These are phyloP conservation scores for Suhomyces pyralidae DNA, from an alignment of 805 yeast genomes.

Conservation along the genomic window DNA sequence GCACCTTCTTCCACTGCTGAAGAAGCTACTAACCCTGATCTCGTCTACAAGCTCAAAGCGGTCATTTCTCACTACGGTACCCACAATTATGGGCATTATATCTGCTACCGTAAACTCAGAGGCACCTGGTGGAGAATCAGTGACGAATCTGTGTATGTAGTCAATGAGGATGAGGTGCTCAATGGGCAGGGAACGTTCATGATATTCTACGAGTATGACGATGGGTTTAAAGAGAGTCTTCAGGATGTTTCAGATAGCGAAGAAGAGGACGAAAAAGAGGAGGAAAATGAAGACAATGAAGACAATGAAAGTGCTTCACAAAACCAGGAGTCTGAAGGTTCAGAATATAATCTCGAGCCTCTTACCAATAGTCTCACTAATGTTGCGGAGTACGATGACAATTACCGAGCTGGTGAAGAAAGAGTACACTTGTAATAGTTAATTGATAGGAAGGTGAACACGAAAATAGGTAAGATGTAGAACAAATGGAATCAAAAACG, in stretches of 20 bases:
- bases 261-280: slow-evolving; percentile 8
- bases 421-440: slow-evolving; percentile 12
- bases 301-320: background rate
- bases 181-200: slow-evolving; percentile 85
- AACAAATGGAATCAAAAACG: too few species aligned
- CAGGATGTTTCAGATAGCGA: slow-evolving; percentile 9
- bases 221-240: slow-evolving; percentile 20
- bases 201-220: slow-evolving; percentile 73
- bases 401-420: slow-evolving; percentile 11
- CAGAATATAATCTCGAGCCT: background rate
- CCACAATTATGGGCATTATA: slow-evolving; percentile 96
- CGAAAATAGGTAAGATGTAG: too few species aligned
- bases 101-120: slow-evolving; percentile 76
- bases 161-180: slow-evolving; percentile 76
- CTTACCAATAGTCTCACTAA: background rate
- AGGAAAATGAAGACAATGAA: slow-evolving; percentile 8
- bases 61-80: slow-evolving; percentile 93
- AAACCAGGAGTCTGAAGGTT: slow-evolving; percentile 1
- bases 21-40: slow-evolving; percentile 30
- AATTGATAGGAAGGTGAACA: too few species aligned
- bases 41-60: slow-evolving; percentile 72
- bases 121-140: slow-evolving; percentile 95
- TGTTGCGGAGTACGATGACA: slow-evolving; percentile 2
- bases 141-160: slow-evolving; percentile 82
- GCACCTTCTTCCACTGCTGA: slow-evolving; percentile 1